These are phyloP conservation scores for Moesziomyces sp. DNA, from an alignment of 1,284 basidiomycete genomes.

Conservation along the genomic window DNA sequence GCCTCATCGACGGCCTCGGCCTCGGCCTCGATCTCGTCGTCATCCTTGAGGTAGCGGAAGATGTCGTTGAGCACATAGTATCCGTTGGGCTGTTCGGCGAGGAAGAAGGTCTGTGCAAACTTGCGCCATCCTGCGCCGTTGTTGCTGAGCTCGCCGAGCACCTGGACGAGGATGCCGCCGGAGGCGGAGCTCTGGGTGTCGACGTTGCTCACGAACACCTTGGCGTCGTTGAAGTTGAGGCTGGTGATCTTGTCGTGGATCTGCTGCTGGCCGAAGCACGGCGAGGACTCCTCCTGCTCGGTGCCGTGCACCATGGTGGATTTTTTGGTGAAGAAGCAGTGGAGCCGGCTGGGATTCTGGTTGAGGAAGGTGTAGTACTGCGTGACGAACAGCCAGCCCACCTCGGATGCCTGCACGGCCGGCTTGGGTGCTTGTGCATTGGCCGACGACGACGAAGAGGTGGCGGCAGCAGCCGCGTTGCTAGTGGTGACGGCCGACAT, in stretches of 20 bases:
- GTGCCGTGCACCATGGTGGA: conserved; percentile 92
- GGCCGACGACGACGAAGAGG: conserved; percentile 16
- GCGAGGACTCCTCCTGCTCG: conserved; percentile 75
- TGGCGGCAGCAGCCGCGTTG: conserved; percentile 36
- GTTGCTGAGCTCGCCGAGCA: conserved; percentile 96
- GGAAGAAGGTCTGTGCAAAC: conserved; percentile 99
- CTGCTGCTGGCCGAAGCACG: conserved; percentile 95
- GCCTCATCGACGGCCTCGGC: conserved; percentile 46
- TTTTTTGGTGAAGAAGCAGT: conserved; percentile 98
- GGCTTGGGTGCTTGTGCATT: conserved; percentile 28
- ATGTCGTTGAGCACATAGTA: conserved; percentile 99
- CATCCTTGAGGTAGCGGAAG: conserved; percentile 98
- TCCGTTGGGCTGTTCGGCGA: conserved; percentile 97
- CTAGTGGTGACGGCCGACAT: conserved; percentile 42
- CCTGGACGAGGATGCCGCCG: conserved; percentile 97
- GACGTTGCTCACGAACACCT: conserved; percentile 83
- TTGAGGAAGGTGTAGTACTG: conserved; percentile 85
- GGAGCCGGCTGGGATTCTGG: conserved; percentile 93
- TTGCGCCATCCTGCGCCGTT: conserved; percentile 88
- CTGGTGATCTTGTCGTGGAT: conserved; percentile 95
- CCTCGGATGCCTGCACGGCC: conserved; percentile 62
- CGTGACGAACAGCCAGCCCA: conserved; percentile 68
- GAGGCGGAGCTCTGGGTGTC: conserved; percentile 80
- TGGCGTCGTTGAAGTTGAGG: conserved; percentile 94
- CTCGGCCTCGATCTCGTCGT: conserved; percentile 75